A percentile compares a stretch with the other conserved stretches of the same genome.
phyloP scores from a whole-genome alignment of 495 filamentous ascomycete genomes.

The Daldinia loculata region DNA sequence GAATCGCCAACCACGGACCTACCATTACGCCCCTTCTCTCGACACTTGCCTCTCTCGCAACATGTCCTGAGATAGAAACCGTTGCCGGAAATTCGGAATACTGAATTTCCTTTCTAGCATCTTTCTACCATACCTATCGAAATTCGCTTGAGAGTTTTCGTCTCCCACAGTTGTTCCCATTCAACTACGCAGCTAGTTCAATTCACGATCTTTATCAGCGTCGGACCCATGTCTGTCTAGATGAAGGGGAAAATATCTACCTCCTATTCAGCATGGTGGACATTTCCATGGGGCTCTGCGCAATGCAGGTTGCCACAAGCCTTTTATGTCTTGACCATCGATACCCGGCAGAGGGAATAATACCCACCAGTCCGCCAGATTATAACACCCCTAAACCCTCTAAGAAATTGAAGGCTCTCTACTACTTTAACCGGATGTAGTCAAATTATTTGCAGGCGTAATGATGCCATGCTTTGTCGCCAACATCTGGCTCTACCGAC shows the following conservation, averaged over 20 bases:
- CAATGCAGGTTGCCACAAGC: background rate
- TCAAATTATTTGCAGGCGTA: constrained; percentile 21
- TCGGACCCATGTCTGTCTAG: background rate
- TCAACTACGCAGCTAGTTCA: background rate
- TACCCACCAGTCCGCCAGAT: constrained; percentile 1
- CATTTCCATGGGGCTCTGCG: background rate
- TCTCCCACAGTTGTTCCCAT: background rate
- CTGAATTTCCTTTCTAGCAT: background rate
- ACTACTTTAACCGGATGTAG: constrained; percentile 23
- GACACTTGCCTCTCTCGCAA: background rate
- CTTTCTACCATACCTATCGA: background rate
- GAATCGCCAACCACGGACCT: background rate
- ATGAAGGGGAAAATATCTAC: background rate
- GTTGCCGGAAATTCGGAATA: background rate
- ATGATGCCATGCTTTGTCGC: constrained; percentile 18
- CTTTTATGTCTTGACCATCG: background rate
- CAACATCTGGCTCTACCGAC: constrained; percentile 3
- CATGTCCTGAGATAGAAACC: background rate
- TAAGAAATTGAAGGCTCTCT: constrained; percentile 1
- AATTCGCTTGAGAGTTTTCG: background rate
- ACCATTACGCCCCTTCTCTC: background rate
- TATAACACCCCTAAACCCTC: background rate
- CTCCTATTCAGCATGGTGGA: constrained; percentile 4
- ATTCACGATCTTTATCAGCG: background rate
- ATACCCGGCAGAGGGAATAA: background rate